Base-by-base conservation (phyloP, 305 asterid species). In the Petunia hybrid region DNA sequence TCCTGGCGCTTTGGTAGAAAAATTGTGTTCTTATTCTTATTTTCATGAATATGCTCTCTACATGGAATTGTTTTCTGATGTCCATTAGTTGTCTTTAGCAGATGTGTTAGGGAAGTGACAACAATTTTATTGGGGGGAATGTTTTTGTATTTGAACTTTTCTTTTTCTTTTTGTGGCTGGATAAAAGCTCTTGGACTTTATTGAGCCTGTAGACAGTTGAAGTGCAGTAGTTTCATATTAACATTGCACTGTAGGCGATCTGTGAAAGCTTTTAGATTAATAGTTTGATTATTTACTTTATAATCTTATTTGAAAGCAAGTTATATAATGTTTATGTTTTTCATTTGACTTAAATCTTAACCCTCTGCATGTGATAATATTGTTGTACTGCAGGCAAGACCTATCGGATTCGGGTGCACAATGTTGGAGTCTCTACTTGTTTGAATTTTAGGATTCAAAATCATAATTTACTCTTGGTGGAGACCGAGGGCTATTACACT, bases 401-500 rank as follows among this genome's bases (percentile, higher is more conserved):
- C 5, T 96, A 96, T 76, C 94, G 99, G 46, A 63, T 96, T 74
- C 91, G 97, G 63, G 99, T 96, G 87, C 97, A 94, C 85, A 94
- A 96, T 31, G 97, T 93, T 73, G 99, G 99, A 70, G 91, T 87
- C 56, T 94, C 99, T 3, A 96, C 99, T 56, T 81, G 89, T 80
- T 88, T 96, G 90, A 96, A 94, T 85, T 96, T 96, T 79, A 90
- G 97, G 76, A 93, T 96, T 71, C 98, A 96, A 87, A 89, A 80
- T 87, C 99, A 96, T 84, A 92, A 91, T 84, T 79, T 96, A 89
- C 97, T 94, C 77, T 87, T 96, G 70, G 99, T 84, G 67, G 99
- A 96, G 85, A 92, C 99, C 5, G 99, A 96, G 85, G 99, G 99
- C 70, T 86, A 86, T 45, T 96, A 96, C 86, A 91, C 99, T n/a